Percentiles rank a stretch among this genome's conserved stretches.
phyloP scores from a whole-genome alignment of 768 basidiomycete genomes.

The Strobilomyces dryophilus region DNA sequence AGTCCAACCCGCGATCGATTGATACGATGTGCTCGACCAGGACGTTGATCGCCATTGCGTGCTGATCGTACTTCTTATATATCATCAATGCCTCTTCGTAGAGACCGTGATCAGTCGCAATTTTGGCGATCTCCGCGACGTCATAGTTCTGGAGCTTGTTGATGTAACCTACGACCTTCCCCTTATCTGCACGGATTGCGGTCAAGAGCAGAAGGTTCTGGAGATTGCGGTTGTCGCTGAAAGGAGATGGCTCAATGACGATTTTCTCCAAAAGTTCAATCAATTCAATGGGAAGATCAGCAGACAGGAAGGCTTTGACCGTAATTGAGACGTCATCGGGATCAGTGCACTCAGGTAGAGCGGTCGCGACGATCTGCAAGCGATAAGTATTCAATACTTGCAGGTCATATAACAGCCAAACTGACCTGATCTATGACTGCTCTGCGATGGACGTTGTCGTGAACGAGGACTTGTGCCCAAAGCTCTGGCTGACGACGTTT shows the following conservation, averaged over 20 bases:
- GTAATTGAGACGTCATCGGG: slow-evolving; percentile 98
- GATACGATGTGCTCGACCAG: slow-evolving; percentile 98
- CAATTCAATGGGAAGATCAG: slow-evolving; percentile 94
- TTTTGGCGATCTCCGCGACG: slow-evolving; percentile 89
- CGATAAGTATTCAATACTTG: background rate
- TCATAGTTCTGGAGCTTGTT: slow-evolving; percentile 97
- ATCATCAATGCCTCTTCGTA: slow-evolving; percentile 96
- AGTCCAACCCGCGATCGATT: slow-evolving; percentile 93
- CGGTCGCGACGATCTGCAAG: slow-evolving; percentile 82
- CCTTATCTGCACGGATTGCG: slow-evolving; percentile 95
- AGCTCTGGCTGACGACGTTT: slow-evolving; percentile 93
- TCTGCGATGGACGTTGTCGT: slow-evolving; percentile 89
- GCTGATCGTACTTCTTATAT: slow-evolving; percentile 96
- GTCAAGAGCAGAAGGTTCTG: slow-evolving; percentile 95
- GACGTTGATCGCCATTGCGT: slow-evolving; percentile 94
- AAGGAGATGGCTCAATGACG: slow-evolving; percentile 93
- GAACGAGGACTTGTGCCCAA: slow-evolving; percentile 91
- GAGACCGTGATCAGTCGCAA: slow-evolving; percentile 92
- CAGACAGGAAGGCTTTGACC: slow-evolving; percentile 97
- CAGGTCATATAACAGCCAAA: background rate
- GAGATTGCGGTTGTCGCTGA: slow-evolving; percentile 95
- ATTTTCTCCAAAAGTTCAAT: slow-evolving; percentile 99
- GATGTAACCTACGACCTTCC: slow-evolving; percentile 97
- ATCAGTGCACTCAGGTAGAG: slow-evolving; percentile 94
- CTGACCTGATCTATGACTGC: slow-evolving; percentile 87